These are phyloP conservation scores for Diaporthe humulicola DNA, from an alignment of 2,329 filamentous ascomycete genomes.

Conservation along the genomic window DNA sequence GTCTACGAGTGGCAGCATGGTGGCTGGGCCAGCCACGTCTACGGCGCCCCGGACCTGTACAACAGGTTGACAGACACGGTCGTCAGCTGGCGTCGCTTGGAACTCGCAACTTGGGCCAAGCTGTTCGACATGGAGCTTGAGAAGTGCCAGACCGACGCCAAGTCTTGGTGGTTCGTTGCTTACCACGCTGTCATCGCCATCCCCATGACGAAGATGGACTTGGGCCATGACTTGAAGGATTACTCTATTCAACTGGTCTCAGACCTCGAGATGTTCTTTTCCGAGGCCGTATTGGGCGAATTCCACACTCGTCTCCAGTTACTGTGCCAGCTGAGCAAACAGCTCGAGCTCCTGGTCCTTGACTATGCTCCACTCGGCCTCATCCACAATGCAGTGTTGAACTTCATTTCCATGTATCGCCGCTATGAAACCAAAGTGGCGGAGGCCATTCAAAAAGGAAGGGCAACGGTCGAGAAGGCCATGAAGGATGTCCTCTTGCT, in stretches of 20 bases:
- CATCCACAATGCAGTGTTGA: conserved; percentile 76
- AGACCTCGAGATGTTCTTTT: conserved; percentile 84
- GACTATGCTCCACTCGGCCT: conserved; percentile 70
- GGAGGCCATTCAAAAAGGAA: conserved; percentile 76
- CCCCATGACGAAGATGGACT: conserved; percentile 75
- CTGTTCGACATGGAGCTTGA: conserved; percentile 87
- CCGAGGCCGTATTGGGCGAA: conserved; percentile 84
- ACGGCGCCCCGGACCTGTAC: conserved; percentile 78
- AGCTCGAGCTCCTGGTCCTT: conserved; percentile 72
- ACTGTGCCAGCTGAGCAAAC: conserved; percentile 73
- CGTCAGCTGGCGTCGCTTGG: conserved; percentile 90
- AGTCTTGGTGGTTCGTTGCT: conserved; percentile 95
- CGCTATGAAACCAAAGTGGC: conserved; percentile 77
- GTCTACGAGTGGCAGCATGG: conserved; percentile 94
- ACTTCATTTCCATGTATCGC: conserved; percentile 82
- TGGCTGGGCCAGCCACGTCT: conserved; percentile 85
- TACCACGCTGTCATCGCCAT: conserved; percentile 90
- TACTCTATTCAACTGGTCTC: conserved; percentile 80
- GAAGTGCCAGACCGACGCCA: conserved; percentile 82
- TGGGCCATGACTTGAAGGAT: conserved; percentile 68
- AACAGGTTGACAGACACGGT: conserved; percentile 84
- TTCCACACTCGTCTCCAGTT: conserved; percentile 80
- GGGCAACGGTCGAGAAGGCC: conserved; percentile 84
- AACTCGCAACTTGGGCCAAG: conserved; percentile 91
- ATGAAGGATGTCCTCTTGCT: conserved; percentile 94